A percentile compares a stretch with the other conserved stretches of the same genome.
Conservation (phyloP, 192 early-diverging fungal genomes). For the Mortierella alpina region DNA sequence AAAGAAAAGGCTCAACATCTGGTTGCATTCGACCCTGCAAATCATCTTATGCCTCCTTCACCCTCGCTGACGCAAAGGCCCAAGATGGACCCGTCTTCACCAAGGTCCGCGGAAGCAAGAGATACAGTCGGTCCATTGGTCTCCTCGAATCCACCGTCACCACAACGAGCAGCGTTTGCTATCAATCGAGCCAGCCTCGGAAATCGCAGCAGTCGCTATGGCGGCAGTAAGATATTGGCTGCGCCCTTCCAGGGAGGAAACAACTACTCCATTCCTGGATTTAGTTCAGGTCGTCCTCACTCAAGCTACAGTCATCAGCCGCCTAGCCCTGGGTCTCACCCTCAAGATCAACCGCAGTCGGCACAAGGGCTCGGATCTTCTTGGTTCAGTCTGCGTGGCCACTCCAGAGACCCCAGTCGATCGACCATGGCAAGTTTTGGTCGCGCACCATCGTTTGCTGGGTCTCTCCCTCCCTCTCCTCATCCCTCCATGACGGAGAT, state of each 20-base stretch:
- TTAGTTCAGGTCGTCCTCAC: background rate
- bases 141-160: background rate
- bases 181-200: conserved; percentile 7
- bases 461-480: conserved; percentile 2
- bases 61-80: conserved; percentile 9
- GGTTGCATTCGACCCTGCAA: conserved; percentile 4
- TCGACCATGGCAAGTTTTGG: conserved; percentile 19
- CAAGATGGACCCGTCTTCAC: background rate
- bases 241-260: conserved; percentile 27
- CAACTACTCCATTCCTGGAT: conserved; percentile 25
- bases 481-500: background rate
- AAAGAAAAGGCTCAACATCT: conserved; percentile 1
- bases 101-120: background rate
- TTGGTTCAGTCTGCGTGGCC: conserved; percentile 13
- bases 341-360: background rate
- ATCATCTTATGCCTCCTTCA: conserved; percentile 28
- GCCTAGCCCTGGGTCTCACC: conserved; percentile 3
- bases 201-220: conserved; percentile 5
- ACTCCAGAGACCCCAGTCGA: conserved; percentile 22
- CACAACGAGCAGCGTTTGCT: background rate
- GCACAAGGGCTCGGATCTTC: conserved; percentile 11
- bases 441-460: background rate
- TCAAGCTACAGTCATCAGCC: background rate
- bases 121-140: conserved; percentile 3
- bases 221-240: background rate